These are phyloP conservation scores for Aspergillus tubingensis DNA, from an alignment of 2,329 filamentous ascomycete genomes.

Conservation along the genomic window DNA sequence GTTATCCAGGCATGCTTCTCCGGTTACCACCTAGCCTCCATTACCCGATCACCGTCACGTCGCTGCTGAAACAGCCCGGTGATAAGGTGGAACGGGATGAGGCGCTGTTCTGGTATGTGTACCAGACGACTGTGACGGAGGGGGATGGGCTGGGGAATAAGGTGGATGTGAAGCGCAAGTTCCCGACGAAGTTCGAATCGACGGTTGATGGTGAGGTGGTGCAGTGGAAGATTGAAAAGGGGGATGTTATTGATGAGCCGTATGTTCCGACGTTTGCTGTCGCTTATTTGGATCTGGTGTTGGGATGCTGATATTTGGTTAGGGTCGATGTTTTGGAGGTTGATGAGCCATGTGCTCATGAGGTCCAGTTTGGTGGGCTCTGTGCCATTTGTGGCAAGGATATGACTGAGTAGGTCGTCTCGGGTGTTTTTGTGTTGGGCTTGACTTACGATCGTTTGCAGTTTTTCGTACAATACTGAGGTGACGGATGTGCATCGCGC, in stretches of 20 bases:
- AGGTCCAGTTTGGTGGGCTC: constrained; percentile 85
- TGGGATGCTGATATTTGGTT: constrained; percentile 34
- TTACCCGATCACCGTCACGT: constrained; percentile 91
- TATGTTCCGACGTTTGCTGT: constrained; percentile 29
- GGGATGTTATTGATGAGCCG: constrained; percentile 47
- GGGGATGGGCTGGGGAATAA: constrained; percentile 73
- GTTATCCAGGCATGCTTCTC: constrained; percentile 46
- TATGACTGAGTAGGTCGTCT: constrained; percentile 72
- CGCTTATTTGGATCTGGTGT: neutral
- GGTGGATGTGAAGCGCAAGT: constrained; percentile 67
- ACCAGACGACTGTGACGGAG: constrained; percentile 70
- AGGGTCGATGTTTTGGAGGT: constrained; percentile 69
- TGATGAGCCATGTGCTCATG: constrained; percentile 87
- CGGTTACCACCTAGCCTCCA: constrained; percentile 62
- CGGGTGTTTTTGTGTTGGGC: neutral
- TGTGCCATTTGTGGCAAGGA: constrained; percentile 93
- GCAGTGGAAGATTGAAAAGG: constrained; percentile 68
- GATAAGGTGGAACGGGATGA: constrained; percentile 76
- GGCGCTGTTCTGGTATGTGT: constrained; percentile 82
- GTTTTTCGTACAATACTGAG: constrained; percentile 77
- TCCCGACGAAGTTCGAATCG: constrained; percentile 78
- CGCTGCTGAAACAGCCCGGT: constrained; percentile 74
- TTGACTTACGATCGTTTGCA: constrained; percentile 20
- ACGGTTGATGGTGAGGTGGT: constrained; percentile 78
- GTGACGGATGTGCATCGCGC: constrained; percentile 79